Base-by-base conservation (phyloP, 352 stramenopile species). In the Pythium brassicae region DNA sequence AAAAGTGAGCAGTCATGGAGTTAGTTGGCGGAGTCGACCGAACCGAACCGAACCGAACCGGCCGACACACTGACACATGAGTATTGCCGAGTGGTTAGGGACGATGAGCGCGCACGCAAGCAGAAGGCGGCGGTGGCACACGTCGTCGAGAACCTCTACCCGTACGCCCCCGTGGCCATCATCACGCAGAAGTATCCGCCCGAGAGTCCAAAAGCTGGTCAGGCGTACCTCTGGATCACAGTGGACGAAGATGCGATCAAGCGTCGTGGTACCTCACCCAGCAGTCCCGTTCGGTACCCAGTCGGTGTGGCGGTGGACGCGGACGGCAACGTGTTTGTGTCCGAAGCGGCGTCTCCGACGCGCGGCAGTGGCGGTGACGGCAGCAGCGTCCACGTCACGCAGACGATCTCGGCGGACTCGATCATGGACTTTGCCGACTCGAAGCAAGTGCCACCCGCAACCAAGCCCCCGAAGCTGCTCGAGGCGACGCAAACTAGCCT, bases 161-260 rank as follows among this genome's bases (percentile, higher is more conserved):
- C 83, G 22, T 92, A 90, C 55, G 80, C 78, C 19, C 83, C 83
- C 4, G 83, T 92, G 50, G 65, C 64, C n/a, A 78, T 90, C 29
- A 69, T 90, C 63, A 78, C 78, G 29, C 78, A 92, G 63, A 78
- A 77, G 64, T 87, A 87, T 50, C 77, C 76, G n/a, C 53, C 61
- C 8, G 59, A 48, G 0, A 88, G 78, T 17, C 62, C 78, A 1
- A 76, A 88, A 40, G 77, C 82, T 14, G 79, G 78, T 0, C 69
- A 92, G 39, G 69, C 70, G 7, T 92, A 89, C 37, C 62, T 92
- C 14, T 92, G 83, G 83, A 86, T 92, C 59, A 77, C 68, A 37
- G 66, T 89, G 3, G 79, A 92, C 59, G 79, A 92, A 43, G 63
- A 66, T 17, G 73, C 72, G 44, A 83, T 90, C 59, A 86, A 85